Evolutionary conservation across 805 yeast species (phyloP), one percentile per base, ranked within the genome.

Genomic region (Myxozyma nipponensis): DNA sequence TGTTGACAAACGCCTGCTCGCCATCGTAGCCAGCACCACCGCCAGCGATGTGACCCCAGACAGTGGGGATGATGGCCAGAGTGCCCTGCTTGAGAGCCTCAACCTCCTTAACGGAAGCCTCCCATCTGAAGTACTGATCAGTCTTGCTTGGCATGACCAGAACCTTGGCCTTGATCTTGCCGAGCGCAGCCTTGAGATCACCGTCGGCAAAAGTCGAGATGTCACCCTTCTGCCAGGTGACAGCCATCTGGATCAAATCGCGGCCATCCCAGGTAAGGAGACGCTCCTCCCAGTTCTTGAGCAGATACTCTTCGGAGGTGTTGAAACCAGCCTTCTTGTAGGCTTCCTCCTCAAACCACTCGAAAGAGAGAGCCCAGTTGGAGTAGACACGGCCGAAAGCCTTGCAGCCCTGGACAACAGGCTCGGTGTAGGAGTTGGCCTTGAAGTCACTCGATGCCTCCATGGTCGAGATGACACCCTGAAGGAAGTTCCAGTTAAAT

Each of bases 321-420:
- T 47, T 44, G 47, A 23, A 55, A 17, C 59, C 59, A 18, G 46
- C 45, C 42, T 45, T 46, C 32, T 55, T 51, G 54, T 53, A 55
- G 26, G 54, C 54, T 47, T 55, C 49, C 21, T 51, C 47, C 47
- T 49, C 48, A 50, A 53, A 55, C 59, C 59, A 55, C 40, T 49
- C 58, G 43, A 50, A 49, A 3, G 54, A 49, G 17, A 55, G 50
- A 17, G 58, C 59, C 59, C 59, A 55, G 51, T 48, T 53, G 34
- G 59, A 49, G 47, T 55, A 55, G 38, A 55, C 59, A 18, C 59
- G 50, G 39, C 57, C 59, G 49, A 55, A 55, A n/a, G 59, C 59
- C 47, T 49, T 53, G 34, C 42, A 17, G 21, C 59, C 59, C 24
- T 44, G 19, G 32, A 53, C 18, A 23, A 46, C 51, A n/a, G 54